Percentiles rank a stretch among this genome's conserved stretches.
These are phyloP conservation scores for Gonapodya prolifera DNA, from an alignment of 192 early-diverging fungal genomes.

Conservation along the genomic window DNA sequence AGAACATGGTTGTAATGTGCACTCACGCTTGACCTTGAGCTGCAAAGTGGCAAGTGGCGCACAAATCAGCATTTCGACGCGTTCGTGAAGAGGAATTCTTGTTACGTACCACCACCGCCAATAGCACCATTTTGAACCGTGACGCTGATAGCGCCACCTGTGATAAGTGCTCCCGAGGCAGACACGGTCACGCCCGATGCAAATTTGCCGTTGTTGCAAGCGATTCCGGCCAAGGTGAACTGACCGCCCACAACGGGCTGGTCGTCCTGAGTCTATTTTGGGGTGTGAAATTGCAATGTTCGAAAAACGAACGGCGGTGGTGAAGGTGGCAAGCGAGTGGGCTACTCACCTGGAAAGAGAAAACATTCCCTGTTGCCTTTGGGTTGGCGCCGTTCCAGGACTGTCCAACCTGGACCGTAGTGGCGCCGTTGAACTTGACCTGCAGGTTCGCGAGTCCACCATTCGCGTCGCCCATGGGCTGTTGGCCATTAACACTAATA, in stretches of 20 bases:
- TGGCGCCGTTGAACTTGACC: not conserved
- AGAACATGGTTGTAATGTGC: too few relatives aligned
- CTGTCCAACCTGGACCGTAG: not conserved
- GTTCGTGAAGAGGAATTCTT: too few relatives aligned
- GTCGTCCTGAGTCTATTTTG: not conserved
- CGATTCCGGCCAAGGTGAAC: not conserved
- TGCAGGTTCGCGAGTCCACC: not conserved
- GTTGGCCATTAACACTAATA: not conserved
- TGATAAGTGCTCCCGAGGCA: not conserved
- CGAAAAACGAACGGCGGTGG: too few relatives aligned
- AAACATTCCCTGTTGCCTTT: not conserved
- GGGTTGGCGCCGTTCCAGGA: not conserved
- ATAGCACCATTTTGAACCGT: not conserved
- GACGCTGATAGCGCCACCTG: not conserved
- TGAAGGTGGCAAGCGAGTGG: too few relatives aligned
- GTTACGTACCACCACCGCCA: too few relatives aligned
- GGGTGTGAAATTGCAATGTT: too few relatives aligned
- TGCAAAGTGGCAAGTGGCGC: too few relatives aligned
- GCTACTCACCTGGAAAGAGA: not conserved
- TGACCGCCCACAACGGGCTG: not conserved
- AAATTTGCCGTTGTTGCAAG: not conserved
- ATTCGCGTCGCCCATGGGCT: not conserved
- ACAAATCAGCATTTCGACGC: too few relatives aligned
- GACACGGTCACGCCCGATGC: not conserved
- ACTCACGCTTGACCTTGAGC: too few relatives aligned